Conservation (phyloP, 768 basidiomycete genomes). For the Lepiota subincarnata region DNA sequence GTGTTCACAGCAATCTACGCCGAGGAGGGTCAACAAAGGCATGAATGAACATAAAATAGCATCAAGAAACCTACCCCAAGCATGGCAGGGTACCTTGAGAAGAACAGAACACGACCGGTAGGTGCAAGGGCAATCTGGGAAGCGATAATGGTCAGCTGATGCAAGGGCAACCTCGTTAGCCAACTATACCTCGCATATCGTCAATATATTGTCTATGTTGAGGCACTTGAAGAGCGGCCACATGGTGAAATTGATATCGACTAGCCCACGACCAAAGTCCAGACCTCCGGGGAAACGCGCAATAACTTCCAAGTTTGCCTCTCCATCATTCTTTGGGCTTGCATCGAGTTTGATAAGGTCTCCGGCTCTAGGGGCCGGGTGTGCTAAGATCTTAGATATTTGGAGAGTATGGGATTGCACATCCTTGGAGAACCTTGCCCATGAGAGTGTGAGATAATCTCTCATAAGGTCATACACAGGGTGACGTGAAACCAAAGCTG, state of each 20-base stretch:
- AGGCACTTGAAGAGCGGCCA: conserved; percentile 95
- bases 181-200: conserved; percentile 74
- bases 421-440: conserved; percentile 93
- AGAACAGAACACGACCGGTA: conserved; percentile 82
- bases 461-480: conserved; percentile 95
- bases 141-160: neutral
- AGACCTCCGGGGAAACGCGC: conserved; percentile 91
- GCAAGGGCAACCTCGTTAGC: neutral
- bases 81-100: conserved; percentile 87
- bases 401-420: conserved; percentile 90
- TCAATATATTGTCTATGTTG: conserved; percentile 90
- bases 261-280: conserved; percentile 86
- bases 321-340: conserved; percentile 56
- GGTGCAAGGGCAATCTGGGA: conserved; percentile 78
- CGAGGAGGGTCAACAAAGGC: conserved; percentile 6
- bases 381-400: conserved; percentile 82
- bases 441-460: conserved; percentile 92
- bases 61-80: conserved; percentile 56
- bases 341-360: conserved; percentile 85
- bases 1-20: conserved; percentile 80
- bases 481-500: conserved; percentile 87
- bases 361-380: conserved; percentile 83
- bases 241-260: conserved; percentile 94
- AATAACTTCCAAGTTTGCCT: conserved; percentile 70
- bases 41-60: neutral